Base-by-base conservation (phyloP, 1,139 yeast species). In the Suhomyces panamericanus region DNA sequence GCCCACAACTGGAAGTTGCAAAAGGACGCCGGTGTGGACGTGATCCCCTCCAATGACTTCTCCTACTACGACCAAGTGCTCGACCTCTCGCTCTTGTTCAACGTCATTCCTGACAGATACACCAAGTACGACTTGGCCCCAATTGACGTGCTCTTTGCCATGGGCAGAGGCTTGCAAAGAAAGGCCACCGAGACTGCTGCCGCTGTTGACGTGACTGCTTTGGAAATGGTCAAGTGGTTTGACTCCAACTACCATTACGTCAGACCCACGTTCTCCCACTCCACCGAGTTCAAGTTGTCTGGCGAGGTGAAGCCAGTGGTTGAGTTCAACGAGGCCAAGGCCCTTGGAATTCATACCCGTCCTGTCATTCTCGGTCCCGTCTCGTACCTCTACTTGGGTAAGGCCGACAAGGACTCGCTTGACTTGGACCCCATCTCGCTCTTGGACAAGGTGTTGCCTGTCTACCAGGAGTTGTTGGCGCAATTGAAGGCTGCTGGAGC, bases 131-230 rank as follows among this genome's bases (percentile, higher is more conserved):
- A 86, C 64, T 83, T 93, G 68, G 83, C 91, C 55, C 85, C 91
- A 69, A 80, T 93, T 62, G 99, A 93, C 73, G 89, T 90, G 55
- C 77, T 88, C 66, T 93, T 93, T 70, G 99, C 99, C 66, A 95
- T 93, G 99, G 99, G 98, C 75, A 90, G 99, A 83, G 99, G 99
- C 84, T 83, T 93, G 70, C 99, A 95, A 81, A 88, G 95, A 77
- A 85, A 87, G 75, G 96, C 96, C 58, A 87, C 95, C 57, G 96
- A 87, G 59, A 69, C 91, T 58, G 70, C 83, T 52, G 80, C 86
- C 59, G 96, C 96, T 58, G 96, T 93, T 60, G 99, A 95, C 73
- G 99, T 93, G 52, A 93, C 98, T 56, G 99, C 99, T 62, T 82
- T 89, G 73, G 99, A 93, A 83, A 93, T 93, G 99, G 99, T 93